Conservation (phyloP, 495 filamentous ascomycete species). For the Cladorrhinum samala region DNA sequence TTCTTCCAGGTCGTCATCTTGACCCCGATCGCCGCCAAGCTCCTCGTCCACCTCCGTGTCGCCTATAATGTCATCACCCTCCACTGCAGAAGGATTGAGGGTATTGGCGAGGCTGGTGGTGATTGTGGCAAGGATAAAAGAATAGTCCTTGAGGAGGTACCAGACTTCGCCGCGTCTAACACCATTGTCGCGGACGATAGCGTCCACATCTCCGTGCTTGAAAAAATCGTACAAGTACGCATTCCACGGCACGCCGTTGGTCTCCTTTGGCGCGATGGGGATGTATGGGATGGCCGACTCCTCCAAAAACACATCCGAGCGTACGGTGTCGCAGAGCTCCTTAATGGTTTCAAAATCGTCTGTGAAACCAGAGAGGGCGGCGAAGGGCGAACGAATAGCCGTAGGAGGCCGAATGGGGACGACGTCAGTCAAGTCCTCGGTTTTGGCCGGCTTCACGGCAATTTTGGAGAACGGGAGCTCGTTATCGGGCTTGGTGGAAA, state of each 20-base stretch:
- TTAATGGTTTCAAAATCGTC: conserved; percentile 56
- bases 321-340: conserved; percentile 56
- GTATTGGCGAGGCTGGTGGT: conserved; percentile 50
- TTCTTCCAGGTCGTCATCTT: conserved; percentile 35
- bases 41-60: not conserved
- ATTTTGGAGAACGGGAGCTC: conserved; percentile 52
- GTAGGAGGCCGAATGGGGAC: conserved; percentile 6
- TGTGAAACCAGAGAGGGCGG: conserved; percentile 60
- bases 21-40: conserved; percentile 33
- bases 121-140: conserved; percentile 61
- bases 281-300: conserved; percentile 63
- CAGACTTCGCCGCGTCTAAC: conserved; percentile 60
- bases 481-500: conserved; percentile 41
- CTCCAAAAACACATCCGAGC: conserved; percentile 65
- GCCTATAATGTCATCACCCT: conserved; percentile 17
- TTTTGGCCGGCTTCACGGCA: conserved; percentile 5
- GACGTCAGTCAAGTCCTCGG: not conserved
- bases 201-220: conserved; percentile 55
- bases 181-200: conserved; percentile 52
- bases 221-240: conserved; percentile 72
- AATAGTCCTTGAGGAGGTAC: conserved; percentile 66
- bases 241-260: conserved; percentile 46
- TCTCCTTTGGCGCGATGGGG: conserved; percentile 47
- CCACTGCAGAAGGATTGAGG: conserved; percentile 27
- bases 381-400: conserved; percentile 56